Base-by-base conservation (phyloP, 2,329 filamentous ascomycete species). In the Aspergillus felis region DNA sequence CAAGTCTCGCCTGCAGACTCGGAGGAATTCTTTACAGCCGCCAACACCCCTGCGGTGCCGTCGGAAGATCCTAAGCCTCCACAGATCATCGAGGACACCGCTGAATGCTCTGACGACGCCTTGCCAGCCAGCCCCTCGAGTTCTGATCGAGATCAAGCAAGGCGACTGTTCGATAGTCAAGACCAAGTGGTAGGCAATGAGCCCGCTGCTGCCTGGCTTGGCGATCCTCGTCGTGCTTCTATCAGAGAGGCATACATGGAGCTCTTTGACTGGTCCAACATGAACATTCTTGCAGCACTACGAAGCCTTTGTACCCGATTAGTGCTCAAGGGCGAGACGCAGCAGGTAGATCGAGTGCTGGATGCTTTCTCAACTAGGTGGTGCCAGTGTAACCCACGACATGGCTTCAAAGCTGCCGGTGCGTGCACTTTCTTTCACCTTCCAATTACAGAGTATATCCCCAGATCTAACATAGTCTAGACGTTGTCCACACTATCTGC, bases 401-500 rank as follows among this genome's bases (percentile, higher is more conserved):
- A 99, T 74, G 92, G 93, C 14, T 99, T 97, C 81, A 97, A 94
- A 75, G 86, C 89, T 55, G 85, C 82, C 64, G 91, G 90, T 92
- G 81, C 76, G 86, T 74, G 41, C 38, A 53, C 56, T 50, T 41
- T 44, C 9, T 6, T 55, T 22, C 55, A 3, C n/a, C 49, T 6
- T 17, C 24, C 24, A 22, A 22, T 44, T 14, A 17, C 49, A 20
- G 49, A 38, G 51, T 12, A 25, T 35, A 48, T 3, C 25, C 25
- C 22, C 50, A 24, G 59, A 65, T 61, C 75, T 78, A 66, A 81
- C 62, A 24, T 35, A 48, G 9, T 32, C 8, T 68, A 89, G 93
- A 97, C 77, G 89, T 97, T 50, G 92, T 99, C 20, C 93, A 99
- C 73, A 97, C 92, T 25, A 95, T 97, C 62, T 95, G 91, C 76